Percentiles rank a stretch among this genome's conserved stretches.
Conservation (phyloP, 257 asterid species). For the Rhazya stricta region DNA sequence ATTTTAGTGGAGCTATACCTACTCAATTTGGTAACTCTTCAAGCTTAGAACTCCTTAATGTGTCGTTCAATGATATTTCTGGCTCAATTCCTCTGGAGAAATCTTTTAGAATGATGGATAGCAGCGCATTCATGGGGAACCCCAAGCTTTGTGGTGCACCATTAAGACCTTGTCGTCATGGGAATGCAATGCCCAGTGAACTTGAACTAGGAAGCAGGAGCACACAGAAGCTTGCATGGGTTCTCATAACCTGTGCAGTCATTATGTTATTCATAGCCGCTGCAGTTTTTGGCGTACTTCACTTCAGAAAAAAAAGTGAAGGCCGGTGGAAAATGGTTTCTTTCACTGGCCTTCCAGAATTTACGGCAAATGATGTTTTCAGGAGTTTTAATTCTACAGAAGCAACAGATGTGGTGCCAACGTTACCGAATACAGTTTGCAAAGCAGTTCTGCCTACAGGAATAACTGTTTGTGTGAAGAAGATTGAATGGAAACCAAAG, state of each 20-base stretch:
- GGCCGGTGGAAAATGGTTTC: slow-evolving; percentile 71
- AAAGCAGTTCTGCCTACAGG: slow-evolving; percentile 87
- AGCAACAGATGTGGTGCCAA: slow-evolving; percentile 21
- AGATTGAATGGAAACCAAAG: slow-evolving; percentile 59
- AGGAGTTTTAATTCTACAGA: slow-evolving; percentile 54
- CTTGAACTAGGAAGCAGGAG: slow-evolving; percentile 60
- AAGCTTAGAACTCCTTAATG: slow-evolving; percentile 56
- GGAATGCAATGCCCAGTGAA: slow-evolving; percentile 47
- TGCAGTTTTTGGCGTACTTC: slow-evolving; percentile 46
- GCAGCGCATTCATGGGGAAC: slow-evolving; percentile 73
- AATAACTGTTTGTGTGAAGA: slow-evolving; percentile 67
- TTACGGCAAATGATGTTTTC: slow-evolving; percentile 71
- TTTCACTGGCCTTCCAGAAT: slow-evolving; percentile 66
- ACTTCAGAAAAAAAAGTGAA: slow-evolving; percentile 43
- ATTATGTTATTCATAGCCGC: slow-evolving; percentile 44
- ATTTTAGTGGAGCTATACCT: slow-evolving; percentile 60
- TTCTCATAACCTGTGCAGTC: slow-evolving; percentile 65
- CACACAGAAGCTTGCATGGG: slow-evolving; percentile 80
- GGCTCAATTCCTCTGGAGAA: slow-evolving; percentile 65
- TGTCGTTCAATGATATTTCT: slow-evolving; percentile 77
- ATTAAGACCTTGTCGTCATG: slow-evolving; percentile 44
- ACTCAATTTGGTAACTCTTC: slow-evolving; percentile 42
- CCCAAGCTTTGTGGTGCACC: slow-evolving; percentile 80
- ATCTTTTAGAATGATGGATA: slow-evolving; percentile 49
- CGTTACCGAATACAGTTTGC: slow-evolving; percentile 39